These are phyloP conservation scores for Fusarium nodosum DNA, from an alignment of 2,329 filamentous ascomycete species.

Conservation along the genomic window DNA sequence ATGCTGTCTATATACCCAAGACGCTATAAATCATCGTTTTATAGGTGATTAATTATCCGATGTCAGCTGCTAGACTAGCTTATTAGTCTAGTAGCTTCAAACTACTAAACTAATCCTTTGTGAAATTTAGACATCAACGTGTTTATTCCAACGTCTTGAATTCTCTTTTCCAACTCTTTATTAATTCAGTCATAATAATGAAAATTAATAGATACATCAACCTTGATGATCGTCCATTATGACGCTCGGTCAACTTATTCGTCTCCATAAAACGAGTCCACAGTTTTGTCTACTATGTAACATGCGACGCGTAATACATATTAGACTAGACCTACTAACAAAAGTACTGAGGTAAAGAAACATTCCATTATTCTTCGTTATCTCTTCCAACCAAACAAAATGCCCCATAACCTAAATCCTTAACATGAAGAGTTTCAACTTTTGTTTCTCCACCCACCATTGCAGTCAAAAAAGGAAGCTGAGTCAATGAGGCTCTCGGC, in stretches of 20 bases:
- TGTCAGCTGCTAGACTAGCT: not conserved
- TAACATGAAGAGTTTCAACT: slow-evolving; percentile 35
- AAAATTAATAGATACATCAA: not conserved
- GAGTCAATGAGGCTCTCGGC: not conserved
- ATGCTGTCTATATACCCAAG: not conserved
- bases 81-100: not conserved
- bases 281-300: slow-evolving; percentile 13
- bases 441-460: slow-evolving; percentile 32
- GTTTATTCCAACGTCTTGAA: not conserved
- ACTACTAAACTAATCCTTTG: not conserved
- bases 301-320: slow-evolving; percentile 32
- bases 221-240: slow-evolving; percentile 5
- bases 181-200: not conserved
- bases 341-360: slow-evolving; percentile 5
- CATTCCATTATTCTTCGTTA: not conserved
- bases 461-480: not conserved
- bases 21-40: not conserved
- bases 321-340: not conserved
- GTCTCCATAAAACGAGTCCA: slow-evolving; percentile 25
- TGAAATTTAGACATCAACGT: not conserved
- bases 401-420: slow-evolving; percentile 21
- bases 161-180: not conserved
- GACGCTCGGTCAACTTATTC: slow-evolving; percentile 8
- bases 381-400: slow-evolving; percentile 19
- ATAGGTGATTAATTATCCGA: slow-evolving; percentile 8